Conservation (phyloP, 192 early-diverging fungal species). For the Kappamyces sp. region DNA sequence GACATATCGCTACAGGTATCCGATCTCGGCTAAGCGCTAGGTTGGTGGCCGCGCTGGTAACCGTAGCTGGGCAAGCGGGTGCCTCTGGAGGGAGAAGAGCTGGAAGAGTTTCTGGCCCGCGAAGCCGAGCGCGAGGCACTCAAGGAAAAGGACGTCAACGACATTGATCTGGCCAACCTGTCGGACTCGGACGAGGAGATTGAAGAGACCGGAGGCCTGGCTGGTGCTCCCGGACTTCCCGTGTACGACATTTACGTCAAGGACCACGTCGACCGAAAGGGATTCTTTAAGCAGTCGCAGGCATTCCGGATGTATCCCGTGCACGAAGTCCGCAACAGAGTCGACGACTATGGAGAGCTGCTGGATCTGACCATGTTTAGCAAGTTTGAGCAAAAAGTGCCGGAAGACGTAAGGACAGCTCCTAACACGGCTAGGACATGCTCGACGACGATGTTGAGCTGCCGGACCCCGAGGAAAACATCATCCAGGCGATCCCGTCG, state of each 20-base stretch:
- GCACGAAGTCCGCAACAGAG: slow-evolving; percentile 68
- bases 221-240: slow-evolving; percentile 35
- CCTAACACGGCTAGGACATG: neutral
- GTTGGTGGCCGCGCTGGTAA: neutral
- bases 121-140: slow-evolving; percentile 67
- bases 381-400: slow-evolving; percentile 20
- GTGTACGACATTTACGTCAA: slow-evolving; percentile 78
- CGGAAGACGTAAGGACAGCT: slow-evolving; percentile 31
- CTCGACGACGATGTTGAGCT: slow-evolving; percentile 19
- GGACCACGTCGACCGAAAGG: slow-evolving; percentile 63
- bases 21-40: neutral
- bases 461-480: slow-evolving; percentile 14
- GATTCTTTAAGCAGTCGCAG: slow-evolving; percentile 78
- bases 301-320: slow-evolving; percentile 78
- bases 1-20: slow-evolving; percentile 24
- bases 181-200: slow-evolving; percentile 61
- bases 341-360: slow-evolving; percentile 91
- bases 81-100: slow-evolving; percentile 79
- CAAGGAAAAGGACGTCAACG: slow-evolving; percentile 25
- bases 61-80: slow-evolving; percentile 48
- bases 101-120: slow-evolving; percentile 59
- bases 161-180: slow-evolving; percentile 55
- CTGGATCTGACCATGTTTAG: slow-evolving; percentile 54
- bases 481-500: slow-evolving; percentile 51
- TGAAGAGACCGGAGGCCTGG: slow-evolving; percentile 24